Conservation (phyloP, 495 filamentous ascomycete species). For the Penicillium diatomitis region DNA sequence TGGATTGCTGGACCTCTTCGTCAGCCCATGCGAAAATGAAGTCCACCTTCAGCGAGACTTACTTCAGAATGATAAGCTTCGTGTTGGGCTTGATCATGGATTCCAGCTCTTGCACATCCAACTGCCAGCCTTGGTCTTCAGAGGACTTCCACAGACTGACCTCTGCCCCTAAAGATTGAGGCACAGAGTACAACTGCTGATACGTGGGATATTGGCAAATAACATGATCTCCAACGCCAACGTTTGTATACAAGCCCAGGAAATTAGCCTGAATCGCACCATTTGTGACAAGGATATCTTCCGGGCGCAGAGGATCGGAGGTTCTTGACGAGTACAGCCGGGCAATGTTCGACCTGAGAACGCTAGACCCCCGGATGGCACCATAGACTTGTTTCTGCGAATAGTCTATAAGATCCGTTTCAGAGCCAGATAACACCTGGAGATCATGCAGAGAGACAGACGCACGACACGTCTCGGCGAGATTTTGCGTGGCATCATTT, state of each 20-base stretch:
- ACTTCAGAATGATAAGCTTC: constrained; percentile 61
- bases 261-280: constrained; percentile 84
- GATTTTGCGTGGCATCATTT: constrained; percentile 62
- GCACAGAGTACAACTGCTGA: constrained; percentile 74
- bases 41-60: constrained; percentile 1
- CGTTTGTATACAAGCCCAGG: constrained; percentile 59
- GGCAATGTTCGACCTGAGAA: constrained; percentile 52
- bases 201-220: constrained; percentile 86
- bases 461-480: constrained; percentile 78
- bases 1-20: constrained; percentile 52
- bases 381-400: constrained; percentile 57
- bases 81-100: constrained; percentile 61
- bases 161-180: constrained; percentile 66
- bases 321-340: constrained; percentile 49
- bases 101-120: constrained; percentile 57
- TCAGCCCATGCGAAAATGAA: background rate
- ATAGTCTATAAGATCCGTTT: constrained; percentile 26
- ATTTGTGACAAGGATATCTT: constrained; percentile 65
- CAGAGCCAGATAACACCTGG: constrained; percentile 40
- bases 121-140: constrained; percentile 51
- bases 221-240: constrained; percentile 76
- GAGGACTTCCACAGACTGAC: constrained; percentile 70
- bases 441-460: constrained; percentile 72
- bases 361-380: constrained; percentile 56
- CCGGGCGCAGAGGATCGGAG: constrained; percentile 34